Evolutionary conservation across 1,284 basidiomycete species (phyloP).

Genomic region (Schizophyllum amplum): DNA sequence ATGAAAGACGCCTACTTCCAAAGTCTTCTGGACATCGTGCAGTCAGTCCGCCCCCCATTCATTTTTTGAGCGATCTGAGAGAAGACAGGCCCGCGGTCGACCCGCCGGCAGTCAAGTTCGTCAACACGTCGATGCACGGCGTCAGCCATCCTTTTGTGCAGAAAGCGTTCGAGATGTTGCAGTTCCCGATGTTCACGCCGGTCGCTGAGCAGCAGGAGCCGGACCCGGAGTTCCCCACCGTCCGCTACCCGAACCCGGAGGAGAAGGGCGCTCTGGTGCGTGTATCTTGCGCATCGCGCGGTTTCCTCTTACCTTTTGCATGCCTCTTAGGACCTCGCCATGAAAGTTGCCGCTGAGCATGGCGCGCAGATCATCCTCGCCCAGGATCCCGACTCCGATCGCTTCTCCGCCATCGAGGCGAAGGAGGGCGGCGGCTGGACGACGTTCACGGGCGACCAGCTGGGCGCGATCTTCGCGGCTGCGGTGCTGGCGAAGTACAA

Average conservation of each 20-base stretch:
- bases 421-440: conserved; percentile 55
- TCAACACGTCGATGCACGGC: conserved; percentile 85
- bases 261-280: conserved; percentile 53
- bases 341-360: conserved; percentile 45
- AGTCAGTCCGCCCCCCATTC: no score
- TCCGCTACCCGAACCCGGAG: conserved; percentile 80
- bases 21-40: conserved; percentile 29
- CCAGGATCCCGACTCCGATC: conserved; percentile 81
- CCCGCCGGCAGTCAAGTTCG: conserved; percentile 37
- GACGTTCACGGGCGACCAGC: conserved; percentile 78
- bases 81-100: conserved; percentile 33
- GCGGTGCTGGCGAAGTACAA: conserved; percentile 53
- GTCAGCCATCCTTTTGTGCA: conserved; percentile 62
- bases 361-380: conserved; percentile 63
- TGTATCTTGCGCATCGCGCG: not conserved
- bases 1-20: conserved; percentile 55
- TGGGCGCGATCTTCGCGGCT: conserved; percentile 70
- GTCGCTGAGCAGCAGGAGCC: conserved; percentile 60
- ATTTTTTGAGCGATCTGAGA: no score
- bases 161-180: conserved; percentile 49
- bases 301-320: not conserved
- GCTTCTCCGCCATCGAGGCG: conserved; percentile 76
- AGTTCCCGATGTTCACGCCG: conserved; percentile 49
- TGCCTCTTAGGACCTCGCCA: conserved; percentile 51
- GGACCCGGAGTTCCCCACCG: conserved; percentile 79